phyloP scores from a whole-genome alignment of 2,329 filamentous ascomycete species.

The Penicillium sp. region DNA sequence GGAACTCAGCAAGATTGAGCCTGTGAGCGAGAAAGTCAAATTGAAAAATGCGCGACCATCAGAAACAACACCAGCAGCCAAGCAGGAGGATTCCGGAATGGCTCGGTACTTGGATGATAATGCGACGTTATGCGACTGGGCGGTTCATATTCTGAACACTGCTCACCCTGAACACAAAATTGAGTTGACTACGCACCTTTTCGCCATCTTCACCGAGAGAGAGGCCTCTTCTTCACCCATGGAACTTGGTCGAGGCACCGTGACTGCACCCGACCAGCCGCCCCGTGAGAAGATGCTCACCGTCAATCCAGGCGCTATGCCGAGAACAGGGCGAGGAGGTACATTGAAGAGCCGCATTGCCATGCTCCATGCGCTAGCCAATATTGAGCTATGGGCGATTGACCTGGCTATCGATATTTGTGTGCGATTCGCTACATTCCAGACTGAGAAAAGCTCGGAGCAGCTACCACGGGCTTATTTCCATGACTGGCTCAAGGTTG shows the following conservation, averaged over 20 bases:
- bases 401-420: conserved; percentile 51
- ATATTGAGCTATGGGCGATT: conserved; percentile 52
- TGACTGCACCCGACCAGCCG: conserved; percentile 41
- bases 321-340: conserved; percentile 43
- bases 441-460: conserved; percentile 29
- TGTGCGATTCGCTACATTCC: conserved; percentile 47
- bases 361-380: conserved; percentile 51
- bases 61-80: conserved; percentile 10
- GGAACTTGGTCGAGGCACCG: conserved; percentile 41
- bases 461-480: conserved; percentile 47
- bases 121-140: conserved; percentile 51
- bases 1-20: conserved; percentile 35
- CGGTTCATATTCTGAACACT: conserved; percentile 48
- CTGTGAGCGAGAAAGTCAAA: conserved; percentile 49
- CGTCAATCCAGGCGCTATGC: conserved; percentile 44
- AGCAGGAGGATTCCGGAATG: conserved; percentile 10
- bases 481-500: conserved; percentile 51
- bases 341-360: conserved; percentile 46
- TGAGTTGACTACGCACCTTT: conserved; percentile 47
- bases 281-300: conserved; percentile 42
- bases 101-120: conserved; percentile 40
- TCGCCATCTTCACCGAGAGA: conserved; percentile 41
- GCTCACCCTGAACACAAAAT: conserved; percentile 50
- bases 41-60: conserved; percentile 38
- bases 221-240: conserved; percentile 44